Base-by-base conservation (phyloP, 768 basidiomycete species). In the Tylopilus cervinicoccineus region DNA sequence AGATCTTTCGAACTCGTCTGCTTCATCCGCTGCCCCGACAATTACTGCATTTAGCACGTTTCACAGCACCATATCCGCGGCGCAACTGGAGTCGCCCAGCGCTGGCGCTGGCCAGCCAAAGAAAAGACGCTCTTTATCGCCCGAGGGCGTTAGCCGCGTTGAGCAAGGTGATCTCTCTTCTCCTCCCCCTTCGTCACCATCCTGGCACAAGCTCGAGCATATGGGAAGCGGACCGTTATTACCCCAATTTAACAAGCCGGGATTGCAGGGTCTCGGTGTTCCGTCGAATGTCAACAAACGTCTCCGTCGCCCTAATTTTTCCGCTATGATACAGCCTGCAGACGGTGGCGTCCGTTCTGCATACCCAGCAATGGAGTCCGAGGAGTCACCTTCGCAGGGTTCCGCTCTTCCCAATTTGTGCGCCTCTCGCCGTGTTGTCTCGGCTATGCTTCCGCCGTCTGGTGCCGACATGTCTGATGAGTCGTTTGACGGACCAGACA, bases 401-500 rank as follows among this genome's bases (percentile, higher is more conserved):
- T 39, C 44, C 17, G 19, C 19, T 7, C 34, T 38, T 19, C 19
- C 45, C 19, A 71, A 64, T 23, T 59, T 77, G 11, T 79, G 75
- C 3, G 79, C 79, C 24, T 71, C 76, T 14, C 80, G 88, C 22
- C 81, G 88, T 24, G 86, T 83, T 2, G 87, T 90, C 63, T 88
- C 86, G 39, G 88, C 88, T 4, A 76, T 88, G 69, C 68, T 86
- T 36, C 71, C 76, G 1, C 67, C 71, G 20, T 56, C 47, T 39
- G 53, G 62, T 40, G 45, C 58, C 6, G 79, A 81, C 45, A 75
- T 77, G 29, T 81, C 83, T n/a, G 69, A 74, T 19, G 70, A 67
- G 32, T 65, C 70, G 47, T 82, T 85, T 55, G 72, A 70, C 32
- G 76, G 75, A 17, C 75, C 75, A 12, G 86, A 87, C 55, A 77